Percentiles rank a stretch among this genome's conserved stretches.
Conservation (phyloP, 305 asterid species). For the Fraxinus sp. region DNA sequence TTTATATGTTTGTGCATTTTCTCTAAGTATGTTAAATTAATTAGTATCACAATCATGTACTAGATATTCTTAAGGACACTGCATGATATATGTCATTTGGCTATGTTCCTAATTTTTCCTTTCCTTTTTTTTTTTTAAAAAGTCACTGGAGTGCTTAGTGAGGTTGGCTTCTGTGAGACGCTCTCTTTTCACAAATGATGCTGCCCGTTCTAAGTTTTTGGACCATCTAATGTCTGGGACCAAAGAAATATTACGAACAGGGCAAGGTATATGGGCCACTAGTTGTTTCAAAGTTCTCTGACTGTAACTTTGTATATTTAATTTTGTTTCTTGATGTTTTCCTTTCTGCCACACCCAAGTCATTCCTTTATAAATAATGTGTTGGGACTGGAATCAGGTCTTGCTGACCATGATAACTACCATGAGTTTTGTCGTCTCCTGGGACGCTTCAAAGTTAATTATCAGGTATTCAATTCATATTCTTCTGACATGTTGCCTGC, state of each 20-base stretch:
- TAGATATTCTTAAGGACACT: neutral
- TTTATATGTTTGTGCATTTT: neutral
- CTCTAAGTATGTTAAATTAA: neutral
- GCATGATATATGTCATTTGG: neutral
- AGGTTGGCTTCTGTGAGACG: conserved; percentile 94
- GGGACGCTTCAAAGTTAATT: conserved; percentile 95
- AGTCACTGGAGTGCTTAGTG: conserved; percentile 97
- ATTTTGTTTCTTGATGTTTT: neutral
- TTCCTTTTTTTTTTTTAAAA: neutral
- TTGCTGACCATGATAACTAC: conserved; percentile 95
- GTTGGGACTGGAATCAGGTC: conserved; percentile 60
- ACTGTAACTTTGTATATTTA: conserved; percentile 5
- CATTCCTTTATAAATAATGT: conserved; percentile 27
- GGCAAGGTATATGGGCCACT: conserved; percentile 61
- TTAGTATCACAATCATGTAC: neutral
- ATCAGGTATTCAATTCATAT: conserved; percentile 61
- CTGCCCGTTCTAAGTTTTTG: conserved; percentile 82
- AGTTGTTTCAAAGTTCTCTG: conserved; percentile 17
- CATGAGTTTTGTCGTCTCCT: conserved; percentile 99
- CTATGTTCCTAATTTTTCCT: neutral
- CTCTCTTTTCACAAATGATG: conserved; percentile 85
- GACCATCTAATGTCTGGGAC: conserved; percentile 96
- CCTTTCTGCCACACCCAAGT: conserved; percentile 12
- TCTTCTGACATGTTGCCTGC: conserved; percentile 23
- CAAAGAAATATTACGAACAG: conserved; percentile 82